Evolutionary conservation across 2,329 filamentous ascomycete genomes (phyloP), one percentile per base, ranked within the genome.

Genomic region (Xylariales sp.): DNA sequence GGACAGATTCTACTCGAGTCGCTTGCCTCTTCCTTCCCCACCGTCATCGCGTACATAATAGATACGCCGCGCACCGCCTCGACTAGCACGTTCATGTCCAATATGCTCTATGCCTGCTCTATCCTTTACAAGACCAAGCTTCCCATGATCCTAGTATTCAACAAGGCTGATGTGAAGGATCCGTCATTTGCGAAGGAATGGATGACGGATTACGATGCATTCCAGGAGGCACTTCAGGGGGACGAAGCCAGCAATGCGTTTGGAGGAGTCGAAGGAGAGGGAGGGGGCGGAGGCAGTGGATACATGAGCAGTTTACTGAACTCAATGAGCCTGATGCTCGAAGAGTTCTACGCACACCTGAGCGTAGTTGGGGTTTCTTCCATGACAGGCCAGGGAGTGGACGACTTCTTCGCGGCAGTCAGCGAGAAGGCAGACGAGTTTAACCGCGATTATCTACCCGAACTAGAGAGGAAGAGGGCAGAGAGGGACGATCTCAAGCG

Each of bases 181-280:
- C 88, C 89, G 0, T 77, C 79, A 19, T 95, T 95, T 57, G 93
- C 90, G 1, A 93, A 91, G 67, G 89, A 97, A 60, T 98, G 94
- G 93, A 98, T 98, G 93, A 95, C 90, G 5, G 91, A 98, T 63
- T 98, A 96, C 57, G 93, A 98, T 51, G 82, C 86, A 1, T 98
- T 98, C 68, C 93, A 97, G 61, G 80, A 80, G 12, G 91, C 94
- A 1, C 71, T 98, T 33, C 78, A 80, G 36, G 70, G 78, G 19
- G 93, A 97, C 57, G 88, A 96, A 60, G 81, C 85, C 42, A 73
- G 76, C 6, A 88, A 89, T 33, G 81, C 78, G 1, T 86, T 89
- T 56, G 87, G 86, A 10, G 82, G 84, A 11, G 73, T 76, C 20
- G 88, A 89, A 51, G 82, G 75, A 31, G 77, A 76, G 6, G 82